Evolutionary conservation across 805 yeast species (phyloP), one percentile per base, ranked within the genome.

Genomic region (Saccharomycopsis capsularis): DNA sequence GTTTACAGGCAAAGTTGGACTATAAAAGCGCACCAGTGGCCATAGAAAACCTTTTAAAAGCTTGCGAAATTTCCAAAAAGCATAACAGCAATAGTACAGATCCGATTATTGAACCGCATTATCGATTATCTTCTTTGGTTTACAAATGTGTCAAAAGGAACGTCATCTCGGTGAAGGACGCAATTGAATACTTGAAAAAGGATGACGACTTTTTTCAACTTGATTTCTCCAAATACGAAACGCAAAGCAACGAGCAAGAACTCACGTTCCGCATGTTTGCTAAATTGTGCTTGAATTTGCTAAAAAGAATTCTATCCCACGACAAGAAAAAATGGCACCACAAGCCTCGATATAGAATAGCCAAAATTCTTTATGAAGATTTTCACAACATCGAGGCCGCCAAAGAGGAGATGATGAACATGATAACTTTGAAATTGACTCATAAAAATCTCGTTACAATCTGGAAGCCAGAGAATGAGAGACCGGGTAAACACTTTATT

Each of bases 311-410:
- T 2, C 63, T 74, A 16, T 44, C 67, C 0, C 64, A 75, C 9
- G 98, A 91, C 61, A 89, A 84, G 60, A 85, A 81, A 60, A 85
- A 80, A 46, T 89, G 97, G 97, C 95, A 89, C 46, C 98, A 93
- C 60, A 75, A 85, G 46, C 95, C 97, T 1, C 71, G 77, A 2
- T 89, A 74, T 59, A 69, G 89, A 53, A 67, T 85, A 15, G 88
- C 97, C 0, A 70, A 66, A 46, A 79, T 90, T 9, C 64, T 70
- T 16, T 73, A 67, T 46, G 77, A 79, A 1, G 82, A 79, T 3
- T 70, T 78, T 36, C 63, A 70, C 1, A 79, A 85, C 49, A 54
- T 65, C 5, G 64, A 65, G 2, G 69, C 66, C 0, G 93, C 97
- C 0, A 69, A 71, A 41, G 74, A 74, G 11, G 87, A 84, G 55